These are phyloP conservation scores for Xylariomycetidae sp. DNA, from an alignment of 2,329 filamentous ascomycete species.

Conservation along the genomic window DNA sequence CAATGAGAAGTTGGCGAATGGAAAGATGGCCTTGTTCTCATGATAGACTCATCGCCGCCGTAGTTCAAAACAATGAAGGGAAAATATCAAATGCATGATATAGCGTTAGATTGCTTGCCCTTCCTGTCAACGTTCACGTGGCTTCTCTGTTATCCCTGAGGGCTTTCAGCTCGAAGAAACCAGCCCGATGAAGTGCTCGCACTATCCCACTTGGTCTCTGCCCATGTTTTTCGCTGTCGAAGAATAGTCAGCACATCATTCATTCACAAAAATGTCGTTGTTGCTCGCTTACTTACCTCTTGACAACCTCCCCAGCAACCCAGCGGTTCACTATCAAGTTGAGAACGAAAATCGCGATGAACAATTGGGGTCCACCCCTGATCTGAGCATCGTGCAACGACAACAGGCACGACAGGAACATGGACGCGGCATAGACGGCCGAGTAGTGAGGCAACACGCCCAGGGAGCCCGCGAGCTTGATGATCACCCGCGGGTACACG, in stretches of 20 bases:
- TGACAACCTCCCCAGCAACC: slow-evolving; percentile 3
- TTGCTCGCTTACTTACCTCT: neutral
- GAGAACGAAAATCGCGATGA: neutral
- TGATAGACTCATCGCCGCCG: too few species aligned
- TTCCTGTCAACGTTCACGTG: too few species aligned
- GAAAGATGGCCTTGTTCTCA: too few species aligned
- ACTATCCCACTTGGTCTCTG: neutral
- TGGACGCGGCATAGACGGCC: slow-evolving; percentile 7
- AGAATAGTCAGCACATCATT: neutral
- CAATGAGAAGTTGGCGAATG: too few species aligned
- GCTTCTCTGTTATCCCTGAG: too few species aligned
- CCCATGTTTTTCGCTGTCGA: neutral
- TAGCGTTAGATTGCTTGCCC: too few species aligned
- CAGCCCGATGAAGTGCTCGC: neutral
- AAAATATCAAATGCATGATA: too few species aligned
- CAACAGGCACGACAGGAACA: slow-evolving; percentile 7
- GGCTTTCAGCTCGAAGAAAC: slow-evolving; percentile 4
- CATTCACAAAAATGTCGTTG: neutral
- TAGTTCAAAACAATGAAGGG: too few species aligned
- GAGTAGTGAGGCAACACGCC: slow-evolving; percentile 1
- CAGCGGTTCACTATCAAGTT: slow-evolving; percentile 7
- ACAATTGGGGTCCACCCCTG: slow-evolving; percentile 5
- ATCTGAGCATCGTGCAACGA: slow-evolving; percentile 7
- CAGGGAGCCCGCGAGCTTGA: slow-evolving; percentile 2
- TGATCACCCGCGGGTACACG: slow-evolving; percentile 7